These are phyloP conservation scores for Talaromyces atroroseus DNA, from an alignment of 2,329 filamentous ascomycete genomes.

Conservation along the genomic window DNA sequence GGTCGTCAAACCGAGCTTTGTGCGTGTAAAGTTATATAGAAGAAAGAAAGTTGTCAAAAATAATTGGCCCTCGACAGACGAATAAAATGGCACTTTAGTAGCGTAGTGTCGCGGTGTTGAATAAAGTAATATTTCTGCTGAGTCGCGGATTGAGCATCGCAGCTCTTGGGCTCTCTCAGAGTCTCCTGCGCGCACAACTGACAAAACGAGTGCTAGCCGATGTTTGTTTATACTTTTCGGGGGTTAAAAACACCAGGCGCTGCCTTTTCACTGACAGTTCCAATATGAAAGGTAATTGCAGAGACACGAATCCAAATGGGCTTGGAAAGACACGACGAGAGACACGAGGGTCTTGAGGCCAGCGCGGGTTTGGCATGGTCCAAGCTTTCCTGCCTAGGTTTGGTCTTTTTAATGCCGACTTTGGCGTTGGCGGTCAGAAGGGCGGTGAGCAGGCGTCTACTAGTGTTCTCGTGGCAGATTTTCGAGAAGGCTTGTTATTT, in stretches of 20 bases:
- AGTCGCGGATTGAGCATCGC: conserved; percentile 11
- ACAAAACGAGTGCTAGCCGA: neutral
- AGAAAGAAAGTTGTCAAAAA: neutral
- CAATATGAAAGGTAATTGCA: conserved; percentile 9
- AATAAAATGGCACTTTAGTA: neutral
- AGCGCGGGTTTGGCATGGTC: conserved; percentile 21
- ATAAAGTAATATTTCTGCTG: neutral
- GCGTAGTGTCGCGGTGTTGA: neutral
- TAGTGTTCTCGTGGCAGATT: neutral
- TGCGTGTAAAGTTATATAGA: neutral
- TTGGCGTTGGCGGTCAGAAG: neutral
- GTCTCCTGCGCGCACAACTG: neutral
- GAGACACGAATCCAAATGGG: conserved; percentile 11
- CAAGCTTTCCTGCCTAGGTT: conserved; percentile 25
- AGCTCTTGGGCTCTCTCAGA: conserved; percentile 5
- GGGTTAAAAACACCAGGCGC: neutral
- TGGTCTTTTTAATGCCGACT: neutral
- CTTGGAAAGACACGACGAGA: neutral
- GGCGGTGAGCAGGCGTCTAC: neutral
- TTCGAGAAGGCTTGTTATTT: neutral
- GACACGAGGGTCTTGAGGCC: neutral
- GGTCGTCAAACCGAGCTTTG: neutral
- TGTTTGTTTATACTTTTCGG: neutral
- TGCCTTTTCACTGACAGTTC: neutral
- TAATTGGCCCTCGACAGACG: neutral